phyloP scores from a whole-genome alignment of 257 asterid species.

The Forsythia suspensa region DNA sequence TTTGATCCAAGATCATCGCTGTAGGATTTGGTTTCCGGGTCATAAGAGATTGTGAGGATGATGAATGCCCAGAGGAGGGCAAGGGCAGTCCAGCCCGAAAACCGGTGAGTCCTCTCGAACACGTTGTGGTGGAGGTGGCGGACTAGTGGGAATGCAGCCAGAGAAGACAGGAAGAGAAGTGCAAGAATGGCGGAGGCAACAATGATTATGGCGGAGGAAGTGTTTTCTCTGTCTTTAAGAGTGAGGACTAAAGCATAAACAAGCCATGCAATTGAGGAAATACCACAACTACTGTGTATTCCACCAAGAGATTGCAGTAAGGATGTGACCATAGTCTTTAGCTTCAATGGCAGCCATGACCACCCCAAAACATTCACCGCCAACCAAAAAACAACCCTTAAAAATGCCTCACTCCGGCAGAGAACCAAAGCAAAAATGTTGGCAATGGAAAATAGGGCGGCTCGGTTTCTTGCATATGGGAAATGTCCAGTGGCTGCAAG shows the following conservation, averaged over 20 bases:
- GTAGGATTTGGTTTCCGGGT: constrained; percentile 48
- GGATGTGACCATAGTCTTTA: constrained; percentile 54
- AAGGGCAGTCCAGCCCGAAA: constrained; percentile 63
- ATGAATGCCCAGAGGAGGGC: constrained; percentile 59
- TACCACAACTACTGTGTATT: constrained; percentile 68
- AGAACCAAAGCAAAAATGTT: constrained; percentile 56
- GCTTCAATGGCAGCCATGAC: constrained; percentile 48
- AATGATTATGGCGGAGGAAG: constrained; percentile 43
- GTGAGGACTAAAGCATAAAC: constrained; percentile 57
- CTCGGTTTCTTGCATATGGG: constrained; percentile 43
- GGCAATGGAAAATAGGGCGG: constrained; percentile 55
- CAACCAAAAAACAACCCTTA: constrained; percentile 60
- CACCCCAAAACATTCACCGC: constrained; percentile 58
- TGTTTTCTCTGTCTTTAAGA: constrained; percentile 41
- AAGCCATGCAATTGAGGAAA: constrained; percentile 73
- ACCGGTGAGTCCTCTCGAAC: constrained; percentile 67
- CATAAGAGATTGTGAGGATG: constrained; percentile 46
- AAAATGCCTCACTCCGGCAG: constrained; percentile 65
- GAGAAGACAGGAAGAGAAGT: constrained; percentile 46
- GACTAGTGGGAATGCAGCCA: constrained; percentile 72
- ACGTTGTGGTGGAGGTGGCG: constrained; percentile 86
- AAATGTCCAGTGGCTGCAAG: constrained; percentile 60
- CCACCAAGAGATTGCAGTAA: constrained; percentile 69
- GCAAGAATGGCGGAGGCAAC: constrained; percentile 54
- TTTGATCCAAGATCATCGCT: constrained; percentile 20